Evolutionary conservation across 352 stramenopile genomes (phyloP), one percentile per base, ranked within the genome.

Genomic region (Elongisporangium undulatum): DNA sequence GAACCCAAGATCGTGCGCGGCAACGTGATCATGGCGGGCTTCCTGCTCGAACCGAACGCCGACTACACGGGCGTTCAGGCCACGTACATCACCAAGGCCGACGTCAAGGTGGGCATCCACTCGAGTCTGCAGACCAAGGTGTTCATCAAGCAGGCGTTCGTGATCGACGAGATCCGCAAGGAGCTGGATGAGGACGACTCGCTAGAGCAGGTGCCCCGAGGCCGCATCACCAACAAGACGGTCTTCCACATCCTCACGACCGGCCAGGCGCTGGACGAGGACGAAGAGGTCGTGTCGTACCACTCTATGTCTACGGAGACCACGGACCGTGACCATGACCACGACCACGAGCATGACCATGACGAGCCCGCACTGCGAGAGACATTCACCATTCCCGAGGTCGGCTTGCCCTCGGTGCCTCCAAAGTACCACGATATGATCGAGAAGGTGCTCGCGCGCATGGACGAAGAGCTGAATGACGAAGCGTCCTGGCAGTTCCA

Each of bases 71-170:
- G 74, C 19, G 82, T 87, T 2, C 56, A 73, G 1, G 72, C 66
- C 13, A 77, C 75, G 51, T 92, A 90, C 63, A 83, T 92, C 55
- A 77, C 80, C 57, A 87, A 90, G 61, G 74, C 75, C 26, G 77
- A 88, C 39, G 59, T 89, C 22, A 85, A 87, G 55, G 77, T 71
- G 20, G 77, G 77, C 26, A 86, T 88, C 22, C 77, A 74, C 0
- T 55, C 63, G 17, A 59, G 72, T 17, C 63, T 90, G 17, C 77
- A 90, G 60, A 77, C 74, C n/a, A 87, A 87, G 63, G 69, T 90
- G 63, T 85, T 90, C 50, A 68, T 84, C 45, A 90, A 88, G 70
- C 80, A 90, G 55, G 75, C 73, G 22, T 87, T 87, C 41, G 71
- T 89, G 24, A 75, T 89, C 49, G 79, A 88, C 41, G 77, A 71